Evolutionary conservation across 768 basidiomycete species (phyloP).

Genomic region (Suillus subluteus): DNA sequence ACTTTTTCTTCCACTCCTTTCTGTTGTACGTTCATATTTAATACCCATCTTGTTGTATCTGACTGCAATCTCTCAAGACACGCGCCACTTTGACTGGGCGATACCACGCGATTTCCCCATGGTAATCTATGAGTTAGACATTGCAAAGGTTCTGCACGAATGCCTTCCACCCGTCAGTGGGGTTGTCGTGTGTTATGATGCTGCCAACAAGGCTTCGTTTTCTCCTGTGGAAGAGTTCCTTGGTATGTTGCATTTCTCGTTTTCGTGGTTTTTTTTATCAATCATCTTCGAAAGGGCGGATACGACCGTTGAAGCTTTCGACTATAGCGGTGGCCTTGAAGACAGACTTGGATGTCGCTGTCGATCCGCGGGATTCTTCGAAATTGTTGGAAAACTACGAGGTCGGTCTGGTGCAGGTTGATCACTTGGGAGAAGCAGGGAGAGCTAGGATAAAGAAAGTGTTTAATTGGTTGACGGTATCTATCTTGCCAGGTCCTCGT

Average conservation of each 20-base stretch:
- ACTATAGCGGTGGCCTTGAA: conserved; percentile 87
- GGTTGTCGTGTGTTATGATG: conserved; percentile 86
- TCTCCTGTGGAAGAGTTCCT: conserved; percentile 67
- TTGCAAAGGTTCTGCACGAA: conserved; percentile 46
- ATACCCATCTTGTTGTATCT: conserved; percentile 19
- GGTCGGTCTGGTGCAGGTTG: conserved; percentile 79
- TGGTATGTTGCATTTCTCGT: conserved; percentile 50
- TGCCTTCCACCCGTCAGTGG: conserved; percentile 71
- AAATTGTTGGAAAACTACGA: conserved; percentile 62
- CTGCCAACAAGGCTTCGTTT: conserved; percentile 64
- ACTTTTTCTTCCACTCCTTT: conserved; percentile 40
- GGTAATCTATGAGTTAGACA: conserved; percentile 59
- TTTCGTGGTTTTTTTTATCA: conserved; percentile 15
- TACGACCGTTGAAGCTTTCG: conserved; percentile 59
- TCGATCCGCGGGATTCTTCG: conserved; percentile 59
- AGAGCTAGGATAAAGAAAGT: conserved; percentile 73
- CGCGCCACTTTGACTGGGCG: conserved; percentile 34
- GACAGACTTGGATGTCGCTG: conserved; percentile 62
- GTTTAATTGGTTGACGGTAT: conserved; percentile 75
- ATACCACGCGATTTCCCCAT: conserved; percentile 47
- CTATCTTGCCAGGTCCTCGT: conserved; percentile 54
- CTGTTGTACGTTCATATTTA: conserved; percentile 38
- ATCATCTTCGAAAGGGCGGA: conserved; percentile 50
- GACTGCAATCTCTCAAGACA: conserved; percentile 35
- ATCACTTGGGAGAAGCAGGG: conserved; percentile 55